Evolutionary conservation across 805 yeast species (phyloP), one percentile per base, ranked within the genome.

Genomic region (Cyberlindnera veronae): DNA sequence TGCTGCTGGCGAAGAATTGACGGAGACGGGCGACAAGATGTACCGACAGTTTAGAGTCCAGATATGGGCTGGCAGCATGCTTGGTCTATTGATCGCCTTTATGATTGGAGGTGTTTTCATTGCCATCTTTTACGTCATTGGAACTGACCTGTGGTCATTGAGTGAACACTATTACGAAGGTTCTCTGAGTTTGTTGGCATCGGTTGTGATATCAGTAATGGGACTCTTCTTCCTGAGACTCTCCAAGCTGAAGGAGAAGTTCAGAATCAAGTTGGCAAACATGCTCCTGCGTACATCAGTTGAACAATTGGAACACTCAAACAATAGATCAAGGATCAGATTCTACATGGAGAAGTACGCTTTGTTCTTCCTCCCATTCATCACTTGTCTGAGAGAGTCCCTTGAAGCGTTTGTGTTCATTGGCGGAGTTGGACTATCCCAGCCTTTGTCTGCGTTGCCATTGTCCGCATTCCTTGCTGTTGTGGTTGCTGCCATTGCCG

Each of bases 151-250:
- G 39, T 89, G 96, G 96, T 76, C 90, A 8, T 66, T 79, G 44
- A 83, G 96, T 29, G 97, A 89, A 59, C 78, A 93, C 53, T 70
- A 86, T 38, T 89, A 95, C 85, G 97, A 89, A 58, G 95, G 95
- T 7, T 63, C 80, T 1, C 79, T 89, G 56, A 83, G 91, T 51
- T 69, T 90, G 12, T 60, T 88, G 22, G 88, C 95, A 3, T 77
- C 93, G 15, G 54, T 83, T 2, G 77, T 89, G 43, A 89, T 89
- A 44, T 84, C 95, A 1, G 64, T 81, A 7, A 88, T 89, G 96
- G 96, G 96, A 1, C 55, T 87, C 24, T 84, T 91, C 39, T 77
- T 89, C 58, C 68, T 89, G 46, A 70, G 95, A 47, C 75, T 89
- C 58, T 86, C 89, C 51, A 81, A 84, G 57, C 67, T 89, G 72